Percentiles rank a stretch among this genome's conserved stretches.
phyloP scores from a whole-genome alignment of 306 rosid species.

The Trifolium fragiferum region DNA sequence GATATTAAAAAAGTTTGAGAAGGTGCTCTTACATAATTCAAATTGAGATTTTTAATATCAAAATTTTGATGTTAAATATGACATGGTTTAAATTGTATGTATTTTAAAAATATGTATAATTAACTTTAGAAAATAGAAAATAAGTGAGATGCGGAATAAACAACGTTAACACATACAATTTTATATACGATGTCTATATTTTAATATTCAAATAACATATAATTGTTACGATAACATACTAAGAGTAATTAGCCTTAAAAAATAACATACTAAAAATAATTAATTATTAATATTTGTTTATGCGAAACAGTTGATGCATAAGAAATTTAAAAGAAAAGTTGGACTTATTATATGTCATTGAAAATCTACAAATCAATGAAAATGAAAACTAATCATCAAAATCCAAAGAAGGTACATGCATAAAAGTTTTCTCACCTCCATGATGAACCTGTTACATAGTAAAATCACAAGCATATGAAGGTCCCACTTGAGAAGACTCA shows the following conservation, averaged over 20 bases:
- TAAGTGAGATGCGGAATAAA: too few species aligned
- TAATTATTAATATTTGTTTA: not conserved
- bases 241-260: not conserved
- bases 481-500: constrained; percentile 47
- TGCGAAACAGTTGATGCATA: not conserved
- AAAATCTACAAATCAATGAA: constrained; percentile 42
- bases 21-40: not conserved
- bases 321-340: constrained; percentile 15
- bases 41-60: too few species aligned
- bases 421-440: constrained; percentile 60
- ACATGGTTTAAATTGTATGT: too few species aligned
- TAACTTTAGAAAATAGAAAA: too few species aligned
- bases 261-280: constrained; percentile 7
- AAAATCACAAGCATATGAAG: constrained; percentile 34
- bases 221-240: not conserved
- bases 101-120: too few species aligned
- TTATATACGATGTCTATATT: not conserved
- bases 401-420: constrained; percentile 60
- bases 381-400: constrained; percentile 60
- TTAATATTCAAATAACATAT: not conserved
- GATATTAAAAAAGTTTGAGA: not conserved
- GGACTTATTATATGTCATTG: constrained; percentile 36
- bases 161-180: too few species aligned
- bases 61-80: not conserved
- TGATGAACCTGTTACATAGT: constrained; percentile 44